A percentile compares a stretch with the other conserved stretches of the same genome.
Conservation (phyloP, 2,329 filamentous ascomycete genomes). For the Exophiala bonariae region DNA sequence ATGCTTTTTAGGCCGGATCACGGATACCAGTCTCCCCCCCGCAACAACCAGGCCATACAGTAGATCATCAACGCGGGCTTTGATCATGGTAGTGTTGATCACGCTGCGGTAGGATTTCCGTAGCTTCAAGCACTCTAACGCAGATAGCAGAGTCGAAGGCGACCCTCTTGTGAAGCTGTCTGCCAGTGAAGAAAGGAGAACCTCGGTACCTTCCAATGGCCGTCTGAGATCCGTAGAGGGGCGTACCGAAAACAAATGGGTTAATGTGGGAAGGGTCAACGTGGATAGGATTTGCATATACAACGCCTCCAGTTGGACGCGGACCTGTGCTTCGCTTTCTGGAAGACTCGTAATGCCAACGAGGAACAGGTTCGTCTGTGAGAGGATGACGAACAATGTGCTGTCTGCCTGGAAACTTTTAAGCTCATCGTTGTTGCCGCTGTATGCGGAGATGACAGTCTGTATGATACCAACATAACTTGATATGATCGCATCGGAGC, state of each 20-base stretch:
- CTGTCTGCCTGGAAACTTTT: constrained; percentile 83
- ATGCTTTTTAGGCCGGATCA: constrained; percentile 90
- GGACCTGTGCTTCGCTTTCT: constrained; percentile 88
- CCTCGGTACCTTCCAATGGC: constrained; percentile 87
- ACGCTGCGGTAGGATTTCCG: constrained; percentile 81
- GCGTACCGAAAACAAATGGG: constrained; percentile 81
- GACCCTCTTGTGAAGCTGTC: constrained; percentile 95
- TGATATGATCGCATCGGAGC: constrained; percentile 85
- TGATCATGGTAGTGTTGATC: constrained; percentile 86
- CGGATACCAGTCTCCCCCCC: constrained; percentile 88
- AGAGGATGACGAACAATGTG: constrained; percentile 80
- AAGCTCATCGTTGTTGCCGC: constrained; percentile 74
- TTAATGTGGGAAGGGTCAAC: constrained; percentile 81
- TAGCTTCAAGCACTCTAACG: constrained; percentile 89
- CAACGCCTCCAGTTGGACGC: constrained; percentile 83
- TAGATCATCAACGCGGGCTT: constrained; percentile 71
- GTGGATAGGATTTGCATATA: constrained; percentile 99
- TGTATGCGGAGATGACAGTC: constrained; percentile 96
- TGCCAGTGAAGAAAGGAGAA: constrained; percentile 83
- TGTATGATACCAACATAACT: constrained; percentile 93
- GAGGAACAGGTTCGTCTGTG: constrained; percentile 84
- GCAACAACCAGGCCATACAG: constrained; percentile 94
- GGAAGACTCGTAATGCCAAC: constrained; percentile 88
- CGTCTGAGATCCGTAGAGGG: constrained; percentile 92
- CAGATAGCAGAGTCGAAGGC: constrained; percentile 81